phyloP scores from a whole-genome alignment of 352 stramenopile species.

The Elongisporangium senticosum region DNA sequence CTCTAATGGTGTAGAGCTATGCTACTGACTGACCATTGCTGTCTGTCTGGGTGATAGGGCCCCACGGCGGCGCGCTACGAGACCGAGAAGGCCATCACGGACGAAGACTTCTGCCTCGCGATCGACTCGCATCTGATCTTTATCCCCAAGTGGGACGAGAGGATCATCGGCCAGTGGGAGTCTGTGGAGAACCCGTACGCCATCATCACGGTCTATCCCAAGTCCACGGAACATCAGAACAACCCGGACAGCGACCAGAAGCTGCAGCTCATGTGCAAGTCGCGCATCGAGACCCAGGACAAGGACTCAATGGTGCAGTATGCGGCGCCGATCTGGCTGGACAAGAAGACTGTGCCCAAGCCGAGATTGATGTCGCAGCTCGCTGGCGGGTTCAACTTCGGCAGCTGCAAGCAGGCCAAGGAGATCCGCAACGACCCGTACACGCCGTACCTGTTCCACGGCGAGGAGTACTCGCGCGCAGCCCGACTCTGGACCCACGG shows the following conservation, averaged over 20 bases:
- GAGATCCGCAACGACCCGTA: constrained; percentile 77
- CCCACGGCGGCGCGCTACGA: constrained; percentile 66
- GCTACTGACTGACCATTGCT: background rate
- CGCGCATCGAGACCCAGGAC: constrained; percentile 69
- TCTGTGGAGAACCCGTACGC: constrained; percentile 56
- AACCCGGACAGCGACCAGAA: constrained; percentile 45
- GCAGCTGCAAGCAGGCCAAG: constrained; percentile 57
- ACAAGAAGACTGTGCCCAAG: constrained; percentile 66
- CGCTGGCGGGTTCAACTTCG: constrained; percentile 80
- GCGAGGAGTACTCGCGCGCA: constrained; percentile 78
- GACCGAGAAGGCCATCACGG: constrained; percentile 67
- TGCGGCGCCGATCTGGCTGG: constrained; percentile 52
- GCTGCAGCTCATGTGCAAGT: constrained; percentile 74
- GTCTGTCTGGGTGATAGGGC: constrained; percentile 24
- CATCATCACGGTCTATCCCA: constrained; percentile 82
- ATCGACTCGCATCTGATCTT: constrained; percentile 83
- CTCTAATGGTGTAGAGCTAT: background rate
- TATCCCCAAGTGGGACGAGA: constrained; percentile 71
- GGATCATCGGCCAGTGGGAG: constrained; percentile 69
- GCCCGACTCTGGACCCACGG: constrained; percentile 69
- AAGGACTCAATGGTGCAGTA: constrained; percentile 77
- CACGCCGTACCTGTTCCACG: constrained; percentile 76
- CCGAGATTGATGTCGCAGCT: constrained; percentile 74
- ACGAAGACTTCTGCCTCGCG: constrained; percentile 77
- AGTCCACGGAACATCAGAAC: constrained; percentile 60